These are phyloP conservation scores for Hypoxylon sp. DNA, from an alignment of 2,329 filamentous ascomycete species.

Conservation along the genomic window DNA sequence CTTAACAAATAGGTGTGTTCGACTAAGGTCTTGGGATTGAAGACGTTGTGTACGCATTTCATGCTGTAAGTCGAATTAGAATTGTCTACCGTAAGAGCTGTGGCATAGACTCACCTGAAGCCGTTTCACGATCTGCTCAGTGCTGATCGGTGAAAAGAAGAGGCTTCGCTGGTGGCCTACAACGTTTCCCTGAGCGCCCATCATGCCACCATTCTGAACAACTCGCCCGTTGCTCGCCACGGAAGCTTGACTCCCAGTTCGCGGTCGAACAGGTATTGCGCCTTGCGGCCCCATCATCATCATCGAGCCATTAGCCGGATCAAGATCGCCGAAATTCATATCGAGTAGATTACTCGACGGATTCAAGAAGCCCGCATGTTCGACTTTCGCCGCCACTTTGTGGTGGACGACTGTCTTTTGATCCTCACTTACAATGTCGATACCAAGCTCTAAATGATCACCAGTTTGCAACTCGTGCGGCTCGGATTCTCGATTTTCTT, in stretches of 20 bases:
- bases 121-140: constrained; percentile 93
- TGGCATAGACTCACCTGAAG: constrained; percentile 72
- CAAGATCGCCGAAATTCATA: constrained; percentile 92
- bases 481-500: constrained; percentile 95
- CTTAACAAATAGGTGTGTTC: constrained; percentile 85
- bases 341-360: constrained; percentile 83
- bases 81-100: background rate
- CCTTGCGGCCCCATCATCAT: constrained; percentile 78
- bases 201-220: constrained; percentile 65
- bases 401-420: constrained; percentile 99
- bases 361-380: constrained; percentile 88
- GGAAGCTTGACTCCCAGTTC: constrained; percentile 76
- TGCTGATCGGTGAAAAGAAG: constrained; percentile 89
- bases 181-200: constrained; percentile 65
- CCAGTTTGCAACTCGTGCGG: constrained; percentile 92
- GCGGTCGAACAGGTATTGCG: constrained; percentile 77
- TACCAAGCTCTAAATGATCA: constrained; percentile 93
- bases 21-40: constrained; percentile 86
- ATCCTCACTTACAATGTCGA: constrained; percentile 98
- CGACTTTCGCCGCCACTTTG: constrained; percentile 96
- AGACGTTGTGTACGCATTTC: constrained; percentile 92
- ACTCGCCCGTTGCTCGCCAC: constrained; percentile 73
- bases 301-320: constrained; percentile 81
- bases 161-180: constrained; percentile 83
- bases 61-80: constrained; percentile 65